Conservation (phyloP, 176 grass and related monocot genomes). For the Oryza glaberrima region DNA sequence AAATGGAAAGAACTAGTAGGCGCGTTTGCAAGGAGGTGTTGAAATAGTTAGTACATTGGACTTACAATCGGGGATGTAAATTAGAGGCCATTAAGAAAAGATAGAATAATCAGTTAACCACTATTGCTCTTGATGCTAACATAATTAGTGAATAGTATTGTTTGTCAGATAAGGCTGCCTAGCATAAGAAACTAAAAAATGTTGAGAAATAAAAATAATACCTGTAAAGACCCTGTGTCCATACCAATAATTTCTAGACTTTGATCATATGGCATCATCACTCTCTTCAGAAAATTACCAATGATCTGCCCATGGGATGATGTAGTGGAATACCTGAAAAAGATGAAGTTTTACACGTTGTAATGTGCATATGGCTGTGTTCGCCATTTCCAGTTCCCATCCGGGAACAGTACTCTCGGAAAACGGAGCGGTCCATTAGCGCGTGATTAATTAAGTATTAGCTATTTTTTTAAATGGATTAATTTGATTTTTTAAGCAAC, state of each 20-base stretch:
- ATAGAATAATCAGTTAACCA: not conserved
- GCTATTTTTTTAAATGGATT: too few relatives aligned
- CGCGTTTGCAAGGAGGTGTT: too few relatives aligned
- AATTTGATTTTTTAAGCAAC: too few relatives aligned
- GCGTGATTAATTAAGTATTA: too few relatives aligned
- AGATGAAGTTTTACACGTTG: not conserved
- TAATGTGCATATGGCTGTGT: not conserved
- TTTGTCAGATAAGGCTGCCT: not conserved
- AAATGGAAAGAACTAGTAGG: too few relatives aligned
- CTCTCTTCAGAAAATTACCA: constrained; percentile 74
- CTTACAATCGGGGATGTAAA: not conserved
- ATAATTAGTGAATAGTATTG: not conserved
- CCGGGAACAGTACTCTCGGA: too few relatives aligned
- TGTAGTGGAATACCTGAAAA: constrained; percentile 70
- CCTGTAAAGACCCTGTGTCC: constrained; percentile 67
- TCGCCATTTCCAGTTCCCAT: too few relatives aligned
- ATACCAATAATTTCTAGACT: constrained; percentile 71
- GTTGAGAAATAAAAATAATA: constrained; percentile 32
- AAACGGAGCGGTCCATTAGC: too few relatives aligned
- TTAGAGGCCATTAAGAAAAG: not conserved
- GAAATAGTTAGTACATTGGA: not conserved
- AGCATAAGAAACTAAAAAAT: not conserved
- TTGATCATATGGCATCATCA: constrained; percentile 62
- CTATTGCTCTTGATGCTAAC: not conserved
- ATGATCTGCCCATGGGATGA: constrained; percentile 48